Percentiles rank a stretch among this genome's conserved stretches.
Evolutionary conservation across 2,329 filamentous ascomycete genomes (phyloP).

Genomic region (Magnaporthales sp.): DNA sequence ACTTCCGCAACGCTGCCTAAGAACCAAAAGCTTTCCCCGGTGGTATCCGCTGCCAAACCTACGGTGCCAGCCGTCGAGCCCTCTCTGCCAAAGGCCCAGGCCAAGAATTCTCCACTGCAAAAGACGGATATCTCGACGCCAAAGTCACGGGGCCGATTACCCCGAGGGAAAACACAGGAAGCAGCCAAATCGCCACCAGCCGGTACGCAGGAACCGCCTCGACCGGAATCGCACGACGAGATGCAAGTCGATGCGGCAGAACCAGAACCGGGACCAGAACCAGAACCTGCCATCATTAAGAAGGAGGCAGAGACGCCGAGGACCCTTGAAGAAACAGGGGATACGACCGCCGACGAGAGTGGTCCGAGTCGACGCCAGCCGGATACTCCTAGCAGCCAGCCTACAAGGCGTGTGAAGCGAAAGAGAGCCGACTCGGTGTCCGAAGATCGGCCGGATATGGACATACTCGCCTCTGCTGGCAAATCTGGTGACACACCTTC

Average conservation of each 20-base stretch:
- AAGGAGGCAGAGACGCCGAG: slow-evolving; percentile 49
- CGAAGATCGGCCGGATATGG: slow-evolving; percentile 17
- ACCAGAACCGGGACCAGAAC: slow-evolving; percentile 4
- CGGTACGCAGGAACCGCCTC: not conserved
- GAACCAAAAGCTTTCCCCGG: not conserved
- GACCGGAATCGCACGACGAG: slow-evolving; percentile 20
- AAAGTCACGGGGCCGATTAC: not conserved
- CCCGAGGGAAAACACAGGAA: slow-evolving; percentile 7
- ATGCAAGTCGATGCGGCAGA: slow-evolving; percentile 25
- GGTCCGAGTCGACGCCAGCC: slow-evolving; percentile 28
- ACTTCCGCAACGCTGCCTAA: slow-evolving; percentile 26
- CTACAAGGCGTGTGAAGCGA: slow-evolving; percentile 36
- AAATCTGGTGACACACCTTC: slow-evolving; percentile 3
- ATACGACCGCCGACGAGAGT: slow-evolving; percentile 48
- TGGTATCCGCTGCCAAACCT: not conserved
- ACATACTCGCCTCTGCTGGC: not conserved
- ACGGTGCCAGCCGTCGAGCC: not conserved
- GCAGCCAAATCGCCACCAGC: not conserved
- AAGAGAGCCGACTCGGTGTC: slow-evolving; percentile 46
- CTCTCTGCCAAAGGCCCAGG: slow-evolving; percentile 7
- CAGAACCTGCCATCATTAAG: slow-evolving; percentile 40
- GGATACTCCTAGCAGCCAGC: slow-evolving; percentile 26
- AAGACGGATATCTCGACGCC: slow-evolving; percentile 14
- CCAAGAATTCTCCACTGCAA: slow-evolving; percentile 20
- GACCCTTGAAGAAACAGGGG: slow-evolving; percentile 43